A percentile compares a stretch with the other conserved stretches of the same genome.
phyloP scores from a whole-genome alignment of 257 asterid genomes.

The Nicotiana paniculata region DNA sequence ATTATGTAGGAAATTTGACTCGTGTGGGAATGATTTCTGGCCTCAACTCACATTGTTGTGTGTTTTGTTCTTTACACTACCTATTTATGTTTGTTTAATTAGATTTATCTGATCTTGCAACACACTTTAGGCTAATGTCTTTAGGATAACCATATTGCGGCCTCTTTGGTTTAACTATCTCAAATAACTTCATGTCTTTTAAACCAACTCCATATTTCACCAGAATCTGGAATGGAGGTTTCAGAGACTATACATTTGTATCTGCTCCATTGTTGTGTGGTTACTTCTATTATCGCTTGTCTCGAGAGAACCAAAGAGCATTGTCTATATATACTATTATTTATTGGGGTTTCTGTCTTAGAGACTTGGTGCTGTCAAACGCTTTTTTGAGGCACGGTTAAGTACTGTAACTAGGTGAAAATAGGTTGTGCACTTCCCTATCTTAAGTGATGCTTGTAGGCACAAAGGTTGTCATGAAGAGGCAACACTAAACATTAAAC shows the following conservation, averaged over 20 bases:
- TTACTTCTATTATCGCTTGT: neutral
- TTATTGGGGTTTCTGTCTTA: neutral
- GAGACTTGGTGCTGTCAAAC: neutral
- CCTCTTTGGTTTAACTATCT: neutral
- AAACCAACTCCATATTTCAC: neutral
- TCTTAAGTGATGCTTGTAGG: neutral
- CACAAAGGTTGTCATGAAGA: neutral
- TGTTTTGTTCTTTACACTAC: neutral
- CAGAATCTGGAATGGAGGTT: neutral
- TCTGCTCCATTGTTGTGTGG: neutral
- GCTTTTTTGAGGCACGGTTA: neutral
- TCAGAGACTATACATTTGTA: neutral
- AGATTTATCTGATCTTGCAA: neutral
- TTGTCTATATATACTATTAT: neutral
- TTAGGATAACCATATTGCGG: neutral
- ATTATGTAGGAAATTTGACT: neutral
- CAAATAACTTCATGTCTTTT: neutral
- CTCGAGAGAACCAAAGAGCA: too few species aligned
- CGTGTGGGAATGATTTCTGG: neutral
- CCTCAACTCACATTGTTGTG: neutral
- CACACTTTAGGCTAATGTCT: neutral
- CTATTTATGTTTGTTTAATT: neutral
- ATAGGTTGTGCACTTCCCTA: neutral
- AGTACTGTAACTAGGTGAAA: neutral
- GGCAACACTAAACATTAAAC: too few species aligned